Conservation (phyloP, 148 eudicot species). For the Chenopodium album region DNA sequence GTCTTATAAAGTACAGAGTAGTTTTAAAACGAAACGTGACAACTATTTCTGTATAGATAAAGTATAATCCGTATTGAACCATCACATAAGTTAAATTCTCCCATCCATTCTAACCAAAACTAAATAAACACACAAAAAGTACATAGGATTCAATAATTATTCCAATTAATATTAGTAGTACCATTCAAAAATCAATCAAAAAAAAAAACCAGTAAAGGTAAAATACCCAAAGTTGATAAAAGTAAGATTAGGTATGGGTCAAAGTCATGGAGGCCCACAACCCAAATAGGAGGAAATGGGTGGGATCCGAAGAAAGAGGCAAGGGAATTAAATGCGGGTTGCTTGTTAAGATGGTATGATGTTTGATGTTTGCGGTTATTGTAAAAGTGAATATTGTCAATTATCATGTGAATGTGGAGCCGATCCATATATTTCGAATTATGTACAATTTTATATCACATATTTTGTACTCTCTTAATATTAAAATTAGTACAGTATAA, state of each 20-base stretch:
- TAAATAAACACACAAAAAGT: no score
- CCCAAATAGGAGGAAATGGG: constrained; percentile 11
- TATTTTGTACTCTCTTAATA: not conserved
- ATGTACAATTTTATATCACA: not conserved
- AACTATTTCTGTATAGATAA: no score
- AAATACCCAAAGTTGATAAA: not conserved
- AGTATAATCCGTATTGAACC: no score
- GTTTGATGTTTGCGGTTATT: not conserved
- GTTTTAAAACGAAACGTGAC: no score
- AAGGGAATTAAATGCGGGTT: constrained; percentile 17
- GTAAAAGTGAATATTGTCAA: not conserved
- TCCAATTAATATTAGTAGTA: not conserved
- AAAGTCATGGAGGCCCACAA: not conserved
- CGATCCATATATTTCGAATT: not conserved
- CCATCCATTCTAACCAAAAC: no score
- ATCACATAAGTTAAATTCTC: no score
- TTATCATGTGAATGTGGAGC: constrained; percentile 9
- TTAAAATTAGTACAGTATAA: no score
- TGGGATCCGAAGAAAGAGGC: not conserved
- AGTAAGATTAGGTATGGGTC: not conserved
- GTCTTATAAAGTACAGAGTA: no score
- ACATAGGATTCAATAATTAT: no score
- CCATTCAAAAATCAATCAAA: not conserved
- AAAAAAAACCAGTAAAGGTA: not conserved
- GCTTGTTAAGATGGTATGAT: constrained; percentile 5